Evolutionary conservation across 2,329 filamentous ascomycete genomes (phyloP).

Genomic region (Bipolaris sorokiniana): DNA sequence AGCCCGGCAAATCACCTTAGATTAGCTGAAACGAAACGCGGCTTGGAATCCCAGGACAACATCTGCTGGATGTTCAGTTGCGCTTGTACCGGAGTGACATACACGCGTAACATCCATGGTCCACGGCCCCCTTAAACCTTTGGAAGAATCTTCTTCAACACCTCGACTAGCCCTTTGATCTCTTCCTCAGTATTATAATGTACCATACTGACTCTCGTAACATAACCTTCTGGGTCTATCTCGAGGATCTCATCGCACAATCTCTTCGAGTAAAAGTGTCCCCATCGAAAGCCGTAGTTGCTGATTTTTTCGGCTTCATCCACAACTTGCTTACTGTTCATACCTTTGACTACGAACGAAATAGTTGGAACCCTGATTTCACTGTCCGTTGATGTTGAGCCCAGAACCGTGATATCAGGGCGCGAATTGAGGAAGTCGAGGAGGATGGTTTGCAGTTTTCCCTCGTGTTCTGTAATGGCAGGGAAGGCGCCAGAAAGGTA

Average conservation of each 20-base stretch:
- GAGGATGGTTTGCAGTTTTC: constrained; percentile 63
- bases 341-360: constrained; percentile 67
- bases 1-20: too few species aligned
- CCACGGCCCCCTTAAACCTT: not conserved
- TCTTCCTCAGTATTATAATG: constrained; percentile 76
- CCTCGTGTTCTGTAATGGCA: constrained; percentile 65
- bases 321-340: constrained; percentile 64
- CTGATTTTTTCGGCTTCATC: constrained; percentile 66
- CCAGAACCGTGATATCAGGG: constrained; percentile 63
- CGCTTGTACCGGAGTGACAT: not conserved
- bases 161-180: constrained; percentile 58
- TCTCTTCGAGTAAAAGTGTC: constrained; percentile 71
- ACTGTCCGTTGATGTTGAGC: constrained; percentile 58
- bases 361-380: constrained; percentile 66
- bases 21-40: not conserved
- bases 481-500: constrained; percentile 61
- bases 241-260: constrained; percentile 65
- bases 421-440: constrained; percentile 64
- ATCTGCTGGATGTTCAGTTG: not conserved
- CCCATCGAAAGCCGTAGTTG: constrained; percentile 69
- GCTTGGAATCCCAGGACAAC: not conserved
- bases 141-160: constrained; percentile 59
- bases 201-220: constrained; percentile 72
- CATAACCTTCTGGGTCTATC: constrained; percentile 62
- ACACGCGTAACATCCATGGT: too few species aligned